Evolutionary conservation across 1,284 basidiomycete species (phyloP), one percentile per base, ranked within the genome.

Genomic region (Malassezia restricta): DNA sequence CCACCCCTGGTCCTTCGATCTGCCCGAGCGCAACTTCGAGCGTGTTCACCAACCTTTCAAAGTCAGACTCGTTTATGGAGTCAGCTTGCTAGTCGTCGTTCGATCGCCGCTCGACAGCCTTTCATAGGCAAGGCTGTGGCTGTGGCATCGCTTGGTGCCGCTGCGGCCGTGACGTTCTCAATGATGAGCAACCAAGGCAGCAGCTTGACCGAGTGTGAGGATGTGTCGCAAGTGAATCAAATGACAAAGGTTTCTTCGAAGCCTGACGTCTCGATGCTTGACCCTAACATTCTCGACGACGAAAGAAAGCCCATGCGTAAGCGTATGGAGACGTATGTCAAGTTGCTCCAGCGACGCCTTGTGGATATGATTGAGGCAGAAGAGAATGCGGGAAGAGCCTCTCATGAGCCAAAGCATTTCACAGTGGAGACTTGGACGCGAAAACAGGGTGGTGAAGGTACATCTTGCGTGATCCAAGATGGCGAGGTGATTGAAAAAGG

Each of bases 401-500:
- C 27, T 43, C 52, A 15, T 6, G 27, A n/a, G 28, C 65, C 73
- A 5, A 64, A 70, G 1, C 76, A 76, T 47, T 96, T 96, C 79
- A 81, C 86, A 61, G 84, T 86, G 42, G 92, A 96, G 75, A 78
- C 81, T 32, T 92, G 92, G 91, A 74, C 82, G 45, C 81, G 92
- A 45, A 74, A 83, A 15, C 79, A 87, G 59, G 90, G 91, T 3
- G 91, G 91, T 1, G 80, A 81, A 51, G 92, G 92, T 12, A 80
- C 83, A 53, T 91, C 88, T 1, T 92, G 87, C 73, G 86, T 94
- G 12, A 83, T 96, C 64, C 79, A 85, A 12, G 77, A 80, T 37
- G 82, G 85, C 1, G 68, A 71, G 32, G 78, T 87, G 15, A 83
- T 98, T 63, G 92, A 98, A 74, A 98, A 98, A 75, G 92, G 85